Evolutionary conservation across 1,139 yeast species (phyloP), one percentile per base, ranked within the genome.

Genomic region (Yamadazyma aaseri): DNA sequence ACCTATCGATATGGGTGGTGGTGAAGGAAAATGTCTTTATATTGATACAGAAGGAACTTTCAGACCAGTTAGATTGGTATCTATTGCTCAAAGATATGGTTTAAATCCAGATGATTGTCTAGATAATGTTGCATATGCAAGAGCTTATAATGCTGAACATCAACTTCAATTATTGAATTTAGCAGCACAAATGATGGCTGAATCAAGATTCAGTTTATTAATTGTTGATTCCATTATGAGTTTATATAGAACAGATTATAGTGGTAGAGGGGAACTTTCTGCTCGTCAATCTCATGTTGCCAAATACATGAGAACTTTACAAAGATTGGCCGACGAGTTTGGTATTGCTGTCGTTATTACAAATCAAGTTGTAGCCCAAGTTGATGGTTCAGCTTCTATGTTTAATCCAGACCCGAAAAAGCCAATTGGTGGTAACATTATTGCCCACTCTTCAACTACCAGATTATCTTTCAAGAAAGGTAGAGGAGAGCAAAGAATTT

Each of bases 301-400:
- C 20, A 85, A 82, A 59, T 90, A 84, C 55, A 81, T 94, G 90
- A 74, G 97, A 49, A 82, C 86, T 27, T 72, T 92, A 42, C 97
- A 92, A 59, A 67, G 96, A 49, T 73, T 92, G 36, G 98, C 98
- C 0, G 98, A 92, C 60, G 97, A 92, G 63, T 92, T 86, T 62
- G 99, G 99, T 28, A 89, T 94, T 39, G 98, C 98, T 0, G 97
- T 92, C 10, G 87, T 94, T n/a, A 90, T 92, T 34, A 94, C 99
- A 4, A 92, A 92, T 63, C 99, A 92, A 61, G 99, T 92, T 20
- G 97, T 89, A 6, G 97, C 98, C 3, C 97, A 90, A 59, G 98
- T 94, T 14, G 99, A 92, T 57, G 97, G 97, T 33, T 81, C 79
- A 50, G 76, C 84, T 43, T 76, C 77, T 6, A 73, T 81, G 74